phyloP scores from a whole-genome alignment of 768 basidiomycete genomes.

The Suillus hirtellus region DNA sequence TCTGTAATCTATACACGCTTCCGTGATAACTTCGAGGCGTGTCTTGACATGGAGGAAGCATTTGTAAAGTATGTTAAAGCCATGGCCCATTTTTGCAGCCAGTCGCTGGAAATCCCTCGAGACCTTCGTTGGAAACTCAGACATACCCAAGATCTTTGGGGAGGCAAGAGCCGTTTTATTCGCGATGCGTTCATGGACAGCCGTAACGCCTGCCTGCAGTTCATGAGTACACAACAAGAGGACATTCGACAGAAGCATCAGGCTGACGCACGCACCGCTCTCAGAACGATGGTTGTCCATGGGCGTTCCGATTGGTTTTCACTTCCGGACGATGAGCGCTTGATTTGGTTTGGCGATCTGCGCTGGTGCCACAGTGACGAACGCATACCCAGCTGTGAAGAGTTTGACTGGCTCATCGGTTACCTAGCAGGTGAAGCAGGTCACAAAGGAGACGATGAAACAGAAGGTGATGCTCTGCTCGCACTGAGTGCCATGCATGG shows the following conservation, averaged over 20 bases:
- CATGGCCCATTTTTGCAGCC: neutral
- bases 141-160: neutral
- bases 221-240: neutral
- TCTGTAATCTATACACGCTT: no score
- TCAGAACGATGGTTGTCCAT: neutral
- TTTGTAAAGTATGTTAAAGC: no score
- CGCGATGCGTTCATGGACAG: neutral
- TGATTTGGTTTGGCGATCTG: neutral
- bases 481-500: neutral
- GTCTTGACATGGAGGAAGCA: no score
- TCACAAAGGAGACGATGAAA: neutral
- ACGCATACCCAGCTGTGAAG: neutral
- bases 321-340: neutral
- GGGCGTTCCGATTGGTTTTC: neutral
- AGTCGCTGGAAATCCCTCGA: neutral
- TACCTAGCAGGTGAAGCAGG: neutral
- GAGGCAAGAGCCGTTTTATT: neutral
- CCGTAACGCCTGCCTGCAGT: neutral
- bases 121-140: no score
- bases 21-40: no score
- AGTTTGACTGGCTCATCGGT: neutral
- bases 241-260: neutral
- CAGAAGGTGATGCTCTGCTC: neutral
- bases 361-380: neutral
- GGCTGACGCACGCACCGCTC: neutral